Evolutionary conservation across 768 basidiomycete genomes (phyloP), one percentile per base, ranked within the genome.

Genomic region (Amanita molliuscula): DNA sequence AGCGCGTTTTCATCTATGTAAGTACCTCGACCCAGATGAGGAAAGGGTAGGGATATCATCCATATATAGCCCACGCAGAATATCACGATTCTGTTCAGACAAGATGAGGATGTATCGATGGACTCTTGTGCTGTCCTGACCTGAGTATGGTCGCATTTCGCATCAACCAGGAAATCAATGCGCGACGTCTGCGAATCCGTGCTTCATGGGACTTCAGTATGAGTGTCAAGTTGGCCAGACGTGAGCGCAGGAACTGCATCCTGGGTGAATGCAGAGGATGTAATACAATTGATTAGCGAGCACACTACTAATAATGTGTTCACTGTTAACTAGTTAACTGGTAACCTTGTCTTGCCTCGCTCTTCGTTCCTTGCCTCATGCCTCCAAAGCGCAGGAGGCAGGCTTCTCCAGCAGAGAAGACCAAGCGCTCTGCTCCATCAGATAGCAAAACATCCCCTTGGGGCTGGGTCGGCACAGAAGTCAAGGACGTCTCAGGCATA

Each of bases 1-100:
- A 99, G 67, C 1, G 96, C 95, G 63, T 98, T 96, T 68, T 99
- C 96, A 62, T 95, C 92, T 44, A 95, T 85, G 61, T 91, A 95
- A 7, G 82, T 88, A 7, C 68, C 63, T 54, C 79, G 74, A 15
- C 80, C 82, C 4, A 94, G 71, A 1, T 67, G 67, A 4, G 79
- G 70, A 10, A 75, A 72, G 3, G 94, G 94, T 47, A 96, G 71
- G 4, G 77, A 66, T n/a, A 84, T 55, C 65, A 96, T 76, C 91
- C 93, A 98, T n/a, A 78, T 44, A 62, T 89, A 81, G 10, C 92
- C 92, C 4, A 69, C 66, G 21, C 72, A 47, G 47, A 90, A 74
- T 21, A 96, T 66, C 4, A 67, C 38, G 2, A 75, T 54, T 62
- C 89, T 89, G 51, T 6, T 52, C 15, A 47, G n/a, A n/a, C 8